Evolutionary conservation across 1,284 basidiomycete genomes (phyloP), one percentile per base, ranked within the genome.

Genomic region (Trametes versicolor): DNA sequence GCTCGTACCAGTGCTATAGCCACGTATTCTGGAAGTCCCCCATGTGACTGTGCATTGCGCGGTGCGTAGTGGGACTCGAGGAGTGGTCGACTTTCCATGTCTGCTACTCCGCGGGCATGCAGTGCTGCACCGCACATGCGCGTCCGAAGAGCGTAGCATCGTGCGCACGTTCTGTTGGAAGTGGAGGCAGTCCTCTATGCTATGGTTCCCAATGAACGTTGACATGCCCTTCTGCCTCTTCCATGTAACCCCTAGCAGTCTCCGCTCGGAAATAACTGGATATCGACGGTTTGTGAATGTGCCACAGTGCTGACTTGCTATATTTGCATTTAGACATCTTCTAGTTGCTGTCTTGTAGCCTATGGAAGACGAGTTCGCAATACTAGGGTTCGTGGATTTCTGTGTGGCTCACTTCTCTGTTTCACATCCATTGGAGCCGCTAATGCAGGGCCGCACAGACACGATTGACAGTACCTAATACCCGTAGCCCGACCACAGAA

Each of bases 251-350:
- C 23, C 39, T n/a, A n/a, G 15, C 19, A 21, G n/a, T 36, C 27
- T 34, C 23, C n/a, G n/a, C 4, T 32, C 19, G 21, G 32, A 29
- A 19, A 19, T 36, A 23, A 2, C 19, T n/a, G 53, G 23, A 55
- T 53, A n/a, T 17, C 10, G 3, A 43, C 39, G 41, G 19, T 29
- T 36, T 27, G 43, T 34, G 27, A 27, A 48, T 19, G 7, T 56
- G 36, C 36, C 29, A 34, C 34, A 49, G 57, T 27, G 54, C 61
- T 62, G 1, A 62, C 29, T n/a, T 57, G 29, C 54, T 50, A 25
- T n/a, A 17, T 3, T 25, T 29, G 2, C 23, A 27, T 62, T 19
- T 43, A 56, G 60, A 32, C 53, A 8, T 29, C 45, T 39, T 49
- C 41, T 36, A 19, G n/a, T 32, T 13, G 13, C 5, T 29, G 21